A percentile compares a stretch with the other conserved stretches of the same genome.
phyloP scores from a whole-genome alignment of 148 eudicot species.

The Cornus controversa region DNA sequence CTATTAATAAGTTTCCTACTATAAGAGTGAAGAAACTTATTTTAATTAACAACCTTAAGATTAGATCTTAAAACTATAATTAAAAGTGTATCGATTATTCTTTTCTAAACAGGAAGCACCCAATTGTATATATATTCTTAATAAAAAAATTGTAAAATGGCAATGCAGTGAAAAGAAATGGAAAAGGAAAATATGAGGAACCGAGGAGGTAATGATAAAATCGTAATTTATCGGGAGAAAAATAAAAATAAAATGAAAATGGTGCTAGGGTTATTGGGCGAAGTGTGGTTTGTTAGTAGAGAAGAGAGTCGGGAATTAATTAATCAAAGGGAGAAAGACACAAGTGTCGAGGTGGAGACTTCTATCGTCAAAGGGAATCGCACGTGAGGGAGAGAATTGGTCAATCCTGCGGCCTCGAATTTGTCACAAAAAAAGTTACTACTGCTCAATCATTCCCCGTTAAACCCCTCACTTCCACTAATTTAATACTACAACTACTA shows the following conservation, averaged over 20 bases:
- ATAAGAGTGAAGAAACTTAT: no score
- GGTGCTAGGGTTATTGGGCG: not conserved
- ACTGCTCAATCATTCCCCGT: slow-evolving; percentile 22
- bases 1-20: no score
- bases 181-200: no score
- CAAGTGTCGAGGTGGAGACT: not conserved
- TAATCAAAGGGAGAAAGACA: not conserved
- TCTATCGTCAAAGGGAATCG: slow-evolving; percentile 22
- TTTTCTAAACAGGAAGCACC: no score
- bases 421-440: slow-evolving; percentile 15
- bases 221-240: not conserved
- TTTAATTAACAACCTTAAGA: no score
- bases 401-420: slow-evolving; percentile 35
- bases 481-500: no score
- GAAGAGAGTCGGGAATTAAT: not conserved
- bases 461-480: not conserved
- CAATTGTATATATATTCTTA: no score
- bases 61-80: no score
- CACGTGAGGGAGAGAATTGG: slow-evolving; percentile 47
- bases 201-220: no score
- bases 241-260: not conserved
- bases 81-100: no score
- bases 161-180: no score
- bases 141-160: no score
- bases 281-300: not conserved